Base-by-base conservation (phyloP, 2,329 filamentous ascomycete species). In the Aspergillus viridinutans region DNA sequence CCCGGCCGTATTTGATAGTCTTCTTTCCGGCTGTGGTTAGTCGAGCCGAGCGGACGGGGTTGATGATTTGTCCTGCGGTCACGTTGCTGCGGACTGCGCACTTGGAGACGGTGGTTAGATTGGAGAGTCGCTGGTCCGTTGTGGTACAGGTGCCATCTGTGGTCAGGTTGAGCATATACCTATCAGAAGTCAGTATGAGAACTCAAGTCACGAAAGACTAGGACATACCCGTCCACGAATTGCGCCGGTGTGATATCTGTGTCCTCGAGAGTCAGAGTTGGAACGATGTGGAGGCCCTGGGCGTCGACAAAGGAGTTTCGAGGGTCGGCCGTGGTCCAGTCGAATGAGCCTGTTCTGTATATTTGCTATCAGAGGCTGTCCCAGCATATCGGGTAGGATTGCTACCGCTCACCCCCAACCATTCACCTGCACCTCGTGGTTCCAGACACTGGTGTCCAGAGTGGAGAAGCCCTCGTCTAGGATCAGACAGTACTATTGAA, bases 221-320 rank as follows among this genome's bases (percentile, higher is more conserved):
- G 35, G 49, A 82, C 69, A 0, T 59, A 67, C 49, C 64, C 63
- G 53, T 68, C 62, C 45, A 64, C 32, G 21, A 69, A 51, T 55
- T 71, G 63, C 5, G 55, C 64, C 32, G 61, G 53, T 7, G 61
- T 70, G 54, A 68, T 69, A 38, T 64, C 55, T 26, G 72, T 72
- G 12, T 66, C 68, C 53, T 69, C 62, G 35, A 62, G 68, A 20
- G 80, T 82, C 20, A 83, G 68, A 0, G 81, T 83, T 7, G 81
- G 81, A n/a, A 81, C 76, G 52, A 84, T 83, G 66, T 82, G 80
- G 43, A 83, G 73, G n/a, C 80, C 80, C 26, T 77, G 69, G 0
- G 62, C 67, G 62, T 82, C 78, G 38, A 78, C 71, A 64, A 78
- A 83, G 14, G 76, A 70, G 66, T 84, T 84, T 53, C 65, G 67